phyloP scores from a whole-genome alignment of 805 yeast genomes.

The Saturnispora sanitii region DNA sequence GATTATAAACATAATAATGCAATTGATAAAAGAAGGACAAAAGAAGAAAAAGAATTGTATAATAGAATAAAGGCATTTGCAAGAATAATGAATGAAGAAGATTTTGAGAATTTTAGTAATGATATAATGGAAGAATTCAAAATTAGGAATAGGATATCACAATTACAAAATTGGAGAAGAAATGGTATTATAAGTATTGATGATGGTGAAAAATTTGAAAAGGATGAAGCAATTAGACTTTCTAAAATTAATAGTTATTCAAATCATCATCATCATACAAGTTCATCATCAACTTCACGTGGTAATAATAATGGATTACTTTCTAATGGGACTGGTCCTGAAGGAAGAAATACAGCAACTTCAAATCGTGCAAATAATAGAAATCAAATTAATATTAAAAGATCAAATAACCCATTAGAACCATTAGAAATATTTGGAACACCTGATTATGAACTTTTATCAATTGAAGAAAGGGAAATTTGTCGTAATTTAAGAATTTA shows the following conservation, averaged over 20 bases:
- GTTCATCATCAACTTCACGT: background rate
- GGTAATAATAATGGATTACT: background rate
- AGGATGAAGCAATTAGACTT: slow-evolving; percentile 66
- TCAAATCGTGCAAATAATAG: slow-evolving; percentile 26
- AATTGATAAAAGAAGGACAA: slow-evolving; percentile 72
- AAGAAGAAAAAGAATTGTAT: slow-evolving; percentile 80
- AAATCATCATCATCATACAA: slow-evolving; percentile 4
- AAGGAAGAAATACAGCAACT: slow-evolving; percentile 25
- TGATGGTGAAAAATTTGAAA: slow-evolving; percentile 76
- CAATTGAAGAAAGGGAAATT: slow-evolving; percentile 78
- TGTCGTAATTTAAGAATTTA: slow-evolving; percentile 76
- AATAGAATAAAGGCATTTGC: slow-evolving; percentile 74
- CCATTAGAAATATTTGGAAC: slow-evolving; percentile 67
- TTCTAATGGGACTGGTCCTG: too few relatives aligned
- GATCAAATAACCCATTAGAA: slow-evolving; percentile 26
- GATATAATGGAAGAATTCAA: slow-evolving; percentile 72
- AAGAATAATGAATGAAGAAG: slow-evolving; percentile 68
- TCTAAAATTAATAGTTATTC: slow-evolving; percentile 19
- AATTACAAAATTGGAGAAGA: slow-evolving; percentile 86
- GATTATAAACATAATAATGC: slow-evolving; percentile 80
- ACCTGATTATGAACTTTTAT: slow-evolving; percentile 70
- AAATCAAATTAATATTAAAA: slow-evolving; percentile 20
- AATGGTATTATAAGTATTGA: slow-evolving; percentile 82
- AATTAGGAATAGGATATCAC: slow-evolving; percentile 73
- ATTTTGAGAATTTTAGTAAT: slow-evolving; percentile 63